phyloP scores from a whole-genome alignment of 805 yeast species.

The Candida vaughaniae region DNA sequence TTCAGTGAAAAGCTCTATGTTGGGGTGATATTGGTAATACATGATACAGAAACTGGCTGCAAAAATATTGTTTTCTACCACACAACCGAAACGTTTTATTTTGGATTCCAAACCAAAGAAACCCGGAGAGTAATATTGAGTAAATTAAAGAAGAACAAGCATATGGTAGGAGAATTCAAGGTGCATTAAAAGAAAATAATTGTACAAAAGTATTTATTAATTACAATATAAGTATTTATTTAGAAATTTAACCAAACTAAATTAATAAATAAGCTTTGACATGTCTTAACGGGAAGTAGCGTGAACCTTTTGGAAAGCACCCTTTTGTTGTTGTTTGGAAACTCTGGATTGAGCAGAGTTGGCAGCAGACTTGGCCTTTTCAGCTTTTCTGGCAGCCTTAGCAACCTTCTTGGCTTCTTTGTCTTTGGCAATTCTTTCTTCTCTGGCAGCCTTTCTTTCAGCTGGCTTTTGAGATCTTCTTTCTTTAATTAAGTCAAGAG shows the following conservation, averaged over 20 bases:
- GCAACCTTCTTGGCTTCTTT: slow-evolving; percentile 88
- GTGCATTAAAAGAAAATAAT: neutral
- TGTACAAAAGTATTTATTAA: slow-evolving; percentile 13
- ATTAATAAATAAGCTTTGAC: slow-evolving; percentile 13
- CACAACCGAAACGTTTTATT: slow-evolving; percentile 36
- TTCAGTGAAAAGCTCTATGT: slow-evolving; percentile 20
- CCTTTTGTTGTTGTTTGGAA: slow-evolving; percentile 96
- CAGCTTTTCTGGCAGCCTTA: slow-evolving; percentile 94
- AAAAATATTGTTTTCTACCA: slow-evolving; percentile 33
- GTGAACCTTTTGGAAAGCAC: slow-evolving; percentile 95
- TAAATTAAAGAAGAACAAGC: slow-evolving; percentile 15
- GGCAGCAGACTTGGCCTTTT: slow-evolving; percentile 80
- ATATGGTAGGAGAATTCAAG: slow-evolving; percentile 27
- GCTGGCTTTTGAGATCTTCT: slow-evolving; percentile 95
- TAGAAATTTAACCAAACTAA: slow-evolving; percentile 9
- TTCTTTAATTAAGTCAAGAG: slow-evolving; percentile 96
- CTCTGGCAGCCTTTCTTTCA: slow-evolving; percentile 97
- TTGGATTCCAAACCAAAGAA: slow-evolving; percentile 21
- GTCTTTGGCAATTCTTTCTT: slow-evolving; percentile 77
- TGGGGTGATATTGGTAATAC: slow-evolving; percentile 28
- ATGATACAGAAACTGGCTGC: slow-evolving; percentile 8
- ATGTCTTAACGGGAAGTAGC: slow-evolving; percentile 88
- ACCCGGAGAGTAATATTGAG: slow-evolving; percentile 25
- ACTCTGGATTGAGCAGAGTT: slow-evolving; percentile 63
- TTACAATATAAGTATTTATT: slow-evolving; percentile 10